Conservation (phyloP, 139 green algal species). For the Mesostigma viride region DNA sequence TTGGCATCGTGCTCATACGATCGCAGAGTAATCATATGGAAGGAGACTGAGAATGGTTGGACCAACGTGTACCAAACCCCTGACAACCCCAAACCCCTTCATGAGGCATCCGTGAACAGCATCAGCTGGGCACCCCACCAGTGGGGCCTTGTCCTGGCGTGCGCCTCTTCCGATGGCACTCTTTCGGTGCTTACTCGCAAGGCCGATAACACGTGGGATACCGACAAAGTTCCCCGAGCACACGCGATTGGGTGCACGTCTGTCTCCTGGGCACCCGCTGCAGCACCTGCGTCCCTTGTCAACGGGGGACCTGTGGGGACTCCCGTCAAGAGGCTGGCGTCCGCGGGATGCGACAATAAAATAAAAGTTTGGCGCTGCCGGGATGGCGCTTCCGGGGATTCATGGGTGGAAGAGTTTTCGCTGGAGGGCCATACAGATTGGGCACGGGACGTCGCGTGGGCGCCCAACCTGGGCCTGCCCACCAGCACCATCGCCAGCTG, state of each 20-base stretch:
- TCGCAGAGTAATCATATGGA: conserved; percentile 83
- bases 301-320: conserved; percentile 30
- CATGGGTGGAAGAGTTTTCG: conserved; percentile 64
- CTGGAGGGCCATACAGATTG: conserved; percentile 74
- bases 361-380: conserved; percentile 59
- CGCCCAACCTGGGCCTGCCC: conserved; percentile 73
- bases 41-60: conserved; percentile 43
- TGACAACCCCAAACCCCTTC: conserved; percentile 20
- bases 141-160: conserved; percentile 73
- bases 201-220: conserved; percentile 24
- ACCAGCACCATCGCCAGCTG: conserved; percentile 75
- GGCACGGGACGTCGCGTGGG: conserved; percentile 90
- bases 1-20: conserved; percentile 89
- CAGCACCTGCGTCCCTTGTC: conserved; percentile 48
- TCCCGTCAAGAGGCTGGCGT: conserved; percentile 55
- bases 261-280: conserved; percentile 80
- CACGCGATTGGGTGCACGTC: conserved; percentile 74
- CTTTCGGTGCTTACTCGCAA: conserved; percentile 50
- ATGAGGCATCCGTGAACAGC: conserved; percentile 80
- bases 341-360: conserved; percentile 75
- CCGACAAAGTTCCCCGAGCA: conserved; percentile 31
- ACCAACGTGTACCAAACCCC: conserved; percentile 18
- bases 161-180: conserved; percentile 79
- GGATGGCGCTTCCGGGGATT: conserved; percentile 29
- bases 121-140: conserved; percentile 86